phyloP scores from a whole-genome alignment of 768 basidiomycete genomes.

The Hebeloma cylindrosporum region DNA sequence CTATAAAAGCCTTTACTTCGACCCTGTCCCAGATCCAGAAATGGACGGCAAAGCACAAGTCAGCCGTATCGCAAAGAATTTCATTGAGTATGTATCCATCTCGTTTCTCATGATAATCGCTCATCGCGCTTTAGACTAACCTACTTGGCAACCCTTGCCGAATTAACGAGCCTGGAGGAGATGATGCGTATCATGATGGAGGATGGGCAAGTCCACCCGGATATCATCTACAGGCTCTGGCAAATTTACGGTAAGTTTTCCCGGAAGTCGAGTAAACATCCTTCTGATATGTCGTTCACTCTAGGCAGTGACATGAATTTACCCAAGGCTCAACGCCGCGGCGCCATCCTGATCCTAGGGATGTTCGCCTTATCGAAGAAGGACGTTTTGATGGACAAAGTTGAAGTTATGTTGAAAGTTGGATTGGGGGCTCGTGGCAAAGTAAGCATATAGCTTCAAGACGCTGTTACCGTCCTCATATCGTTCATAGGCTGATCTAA shows the following conservation, averaged over 20 bases:
- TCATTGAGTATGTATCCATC: constrained; percentile 76
- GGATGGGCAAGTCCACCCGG: constrained; percentile 76
- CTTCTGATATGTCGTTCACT: not conserved
- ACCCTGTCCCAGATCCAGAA: constrained; percentile 68
- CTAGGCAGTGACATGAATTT: constrained; percentile 73
- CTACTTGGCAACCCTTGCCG: constrained; percentile 89
- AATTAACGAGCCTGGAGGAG: constrained; percentile 94
- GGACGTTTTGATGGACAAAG: constrained; percentile 70
- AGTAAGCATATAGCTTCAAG: constrained; percentile 41
- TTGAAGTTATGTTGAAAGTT: constrained; percentile 82
- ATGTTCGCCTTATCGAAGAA: constrained; percentile 91
- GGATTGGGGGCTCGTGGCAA: constrained; percentile 85
- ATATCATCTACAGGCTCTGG: constrained; percentile 92
- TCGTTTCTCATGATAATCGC: not conserved
- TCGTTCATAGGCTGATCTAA: constrained; percentile 71
- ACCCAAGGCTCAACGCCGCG: constrained; percentile 84
- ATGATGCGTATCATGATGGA: constrained; percentile 97
- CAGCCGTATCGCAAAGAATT: constrained; percentile 91
- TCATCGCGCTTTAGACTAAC: constrained; percentile 59
- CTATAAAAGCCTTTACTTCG: constrained; percentile 87
- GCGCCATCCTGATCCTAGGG: constrained; percentile 94
- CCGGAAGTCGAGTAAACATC: not conserved
- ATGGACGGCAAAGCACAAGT: constrained; percentile 84
- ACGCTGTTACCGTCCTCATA: not conserved
- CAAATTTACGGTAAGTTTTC: constrained; percentile 82